Percentiles rank a stretch among this genome's conserved stretches.
These are phyloP conservation scores for Fusarium torreyae DNA, from an alignment of 2,329 filamentous ascomycete genomes.

Conservation along the genomic window DNA sequence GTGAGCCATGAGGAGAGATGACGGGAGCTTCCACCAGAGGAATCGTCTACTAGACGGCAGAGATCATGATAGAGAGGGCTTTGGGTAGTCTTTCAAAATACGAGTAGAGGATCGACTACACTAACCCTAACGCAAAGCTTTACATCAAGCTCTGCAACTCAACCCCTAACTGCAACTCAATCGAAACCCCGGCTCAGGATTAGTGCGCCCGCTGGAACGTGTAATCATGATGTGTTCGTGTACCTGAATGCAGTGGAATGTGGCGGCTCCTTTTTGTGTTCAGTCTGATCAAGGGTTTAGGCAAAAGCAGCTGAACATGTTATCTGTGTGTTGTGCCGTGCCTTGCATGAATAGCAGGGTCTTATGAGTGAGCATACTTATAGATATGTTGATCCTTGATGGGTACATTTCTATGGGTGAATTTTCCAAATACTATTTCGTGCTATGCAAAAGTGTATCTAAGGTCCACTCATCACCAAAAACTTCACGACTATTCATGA, in stretches of 20 bases:
- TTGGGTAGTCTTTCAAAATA: conserved; percentile 11
- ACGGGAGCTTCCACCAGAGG: conserved; percentile 13
- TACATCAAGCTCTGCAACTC: neutral
- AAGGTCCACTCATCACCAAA: too few species aligned
- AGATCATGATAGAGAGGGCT: neutral
- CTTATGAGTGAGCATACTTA: neutral
- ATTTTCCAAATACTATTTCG: too few species aligned
- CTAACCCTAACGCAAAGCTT: conserved; percentile 17
- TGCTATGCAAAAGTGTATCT: too few species aligned
- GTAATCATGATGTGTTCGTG: conserved; percentile 6
- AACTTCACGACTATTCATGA: neutral
- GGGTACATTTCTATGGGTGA: too few species aligned
- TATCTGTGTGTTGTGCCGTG: neutral
- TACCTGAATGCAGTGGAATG: conserved; percentile 27
- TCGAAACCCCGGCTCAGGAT: conserved; percentile 20
- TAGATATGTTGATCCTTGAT: neutral
- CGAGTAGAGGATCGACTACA: conserved; percentile 25
- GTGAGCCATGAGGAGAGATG: conserved; percentile 7
- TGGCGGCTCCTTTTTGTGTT: conserved; percentile 1
- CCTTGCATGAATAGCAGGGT: neutral
- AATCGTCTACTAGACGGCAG: neutral
- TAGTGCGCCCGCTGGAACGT: conserved; percentile 31
- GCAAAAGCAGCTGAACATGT: neutral
- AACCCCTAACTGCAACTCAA: conserved; percentile 1
- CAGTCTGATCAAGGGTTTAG: neutral